These are phyloP conservation scores for Apiotrichum siamense DNA, from an alignment of 1,284 basidiomycete species.

Conservation along the genomic window DNA sequence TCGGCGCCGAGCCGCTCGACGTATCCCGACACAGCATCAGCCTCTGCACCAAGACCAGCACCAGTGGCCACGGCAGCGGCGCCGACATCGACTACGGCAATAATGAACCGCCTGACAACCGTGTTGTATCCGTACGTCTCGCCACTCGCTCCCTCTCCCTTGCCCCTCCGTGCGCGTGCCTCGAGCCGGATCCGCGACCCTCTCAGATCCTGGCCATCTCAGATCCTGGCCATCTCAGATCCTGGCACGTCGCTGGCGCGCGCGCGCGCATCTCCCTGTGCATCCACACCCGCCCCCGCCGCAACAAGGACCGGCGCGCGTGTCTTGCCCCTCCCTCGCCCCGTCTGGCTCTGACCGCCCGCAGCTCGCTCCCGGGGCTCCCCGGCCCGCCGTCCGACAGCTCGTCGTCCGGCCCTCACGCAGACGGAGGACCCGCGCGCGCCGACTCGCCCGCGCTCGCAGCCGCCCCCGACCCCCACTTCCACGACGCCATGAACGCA, in stretches of 20 bases:
- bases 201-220: too few relatives aligned
- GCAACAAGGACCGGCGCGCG: too few relatives aligned
- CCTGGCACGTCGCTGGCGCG: too few relatives aligned
- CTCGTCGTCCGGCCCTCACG: slow-evolving; percentile 1
- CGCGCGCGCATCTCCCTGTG: too few relatives aligned
- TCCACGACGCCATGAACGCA: slow-evolving; percentile 1
- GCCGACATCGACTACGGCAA: too few relatives aligned
- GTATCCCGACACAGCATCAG: too few relatives aligned
- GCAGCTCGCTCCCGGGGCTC: slow-evolving; percentile 3
- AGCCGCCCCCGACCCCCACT: background rate
- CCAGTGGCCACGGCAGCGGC: too few relatives aligned
- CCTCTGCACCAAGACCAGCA: too few relatives aligned
- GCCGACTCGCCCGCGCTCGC: background rate
- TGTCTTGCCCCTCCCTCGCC: background rate
- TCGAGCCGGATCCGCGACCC: too few relatives aligned
- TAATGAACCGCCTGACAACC: slow-evolving; percentile 27
- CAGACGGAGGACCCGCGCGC: background rate
- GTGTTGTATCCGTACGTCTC: slow-evolving; percentile 25
- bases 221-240: too few relatives aligned
- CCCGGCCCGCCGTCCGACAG: slow-evolving; percentile 14
- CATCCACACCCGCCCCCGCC: too few relatives aligned
- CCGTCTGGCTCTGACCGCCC: background rate
- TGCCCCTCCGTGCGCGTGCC: background rate
- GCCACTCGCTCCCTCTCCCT: background rate
- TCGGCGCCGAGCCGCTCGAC: too few relatives aligned